A percentile compares a stretch with the other conserved stretches of the same genome.
Evolutionary conservation across 345 rosid genomes (phyloP).

Genomic region (Euphorbia peplus): DNA sequence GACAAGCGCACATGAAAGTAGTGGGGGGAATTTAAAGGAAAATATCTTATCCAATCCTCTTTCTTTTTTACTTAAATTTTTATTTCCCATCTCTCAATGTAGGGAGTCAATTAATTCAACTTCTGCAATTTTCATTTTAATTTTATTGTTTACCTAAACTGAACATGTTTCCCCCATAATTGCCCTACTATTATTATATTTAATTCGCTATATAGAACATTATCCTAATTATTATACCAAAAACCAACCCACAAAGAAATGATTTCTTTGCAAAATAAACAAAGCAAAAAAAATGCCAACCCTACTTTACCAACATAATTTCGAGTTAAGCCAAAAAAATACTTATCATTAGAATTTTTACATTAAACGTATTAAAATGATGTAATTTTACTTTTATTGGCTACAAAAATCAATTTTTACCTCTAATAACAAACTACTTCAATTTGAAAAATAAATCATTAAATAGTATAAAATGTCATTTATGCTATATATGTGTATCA

Average conservation of each 20-base stretch:
- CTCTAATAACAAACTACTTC: too few relatives aligned
- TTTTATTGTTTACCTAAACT: conserved; percentile 11
- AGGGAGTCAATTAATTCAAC: conserved; percentile 1
- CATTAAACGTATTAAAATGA: too few relatives aligned
- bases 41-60: conserved; percentile 16
- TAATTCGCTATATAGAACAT: background rate
- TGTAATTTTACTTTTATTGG: too few relatives aligned
- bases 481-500: too few relatives aligned
- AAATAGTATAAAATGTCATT: too few relatives aligned
- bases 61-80: background rate
- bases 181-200: background rate
- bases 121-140: background rate
- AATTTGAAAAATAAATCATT: too few relatives aligned
- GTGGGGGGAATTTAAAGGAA: conserved; percentile 19
- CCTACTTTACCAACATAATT: too few relatives aligned
- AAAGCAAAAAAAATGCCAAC: background rate
- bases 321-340: too few relatives aligned
- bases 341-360: too few relatives aligned
- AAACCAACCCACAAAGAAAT: background rate
- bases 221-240: background rate
- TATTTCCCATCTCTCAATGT: background rate
- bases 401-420: too few relatives aligned
- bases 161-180: background rate
- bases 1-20: conserved; percentile 27
- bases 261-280: background rate